phyloP scores from a whole-genome alignment of 176 grass and related monocot species.

The Olyra latifolia region DNA sequence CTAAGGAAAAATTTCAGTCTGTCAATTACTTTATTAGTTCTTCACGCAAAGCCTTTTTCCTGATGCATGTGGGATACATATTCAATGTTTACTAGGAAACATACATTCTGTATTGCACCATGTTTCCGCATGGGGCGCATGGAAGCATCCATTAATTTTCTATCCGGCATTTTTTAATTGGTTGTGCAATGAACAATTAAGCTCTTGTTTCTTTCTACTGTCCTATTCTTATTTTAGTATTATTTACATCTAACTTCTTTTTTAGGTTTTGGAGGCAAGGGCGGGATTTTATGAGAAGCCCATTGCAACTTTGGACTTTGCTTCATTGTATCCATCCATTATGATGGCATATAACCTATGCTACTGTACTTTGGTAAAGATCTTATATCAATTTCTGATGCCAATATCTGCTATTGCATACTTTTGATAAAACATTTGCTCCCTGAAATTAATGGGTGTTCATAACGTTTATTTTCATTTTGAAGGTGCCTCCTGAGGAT shows the following conservation, averaged over 20 bases:
- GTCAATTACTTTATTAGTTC: neutral
- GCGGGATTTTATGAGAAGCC: slow-evolving; percentile 99
- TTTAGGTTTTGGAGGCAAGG: slow-evolving; percentile 96
- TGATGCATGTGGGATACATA: slow-evolving; percentile 13
- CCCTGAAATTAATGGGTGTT: slow-evolving; percentile 29
- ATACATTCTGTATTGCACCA: slow-evolving; percentile 12
- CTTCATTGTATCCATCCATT: slow-evolving; percentile 98
- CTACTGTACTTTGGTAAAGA: slow-evolving; percentile 97
- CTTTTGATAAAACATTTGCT: neutral
- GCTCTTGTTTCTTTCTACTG: slow-evolving; percentile 4
- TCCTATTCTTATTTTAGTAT: slow-evolving; percentile 3
- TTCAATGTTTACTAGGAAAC: neutral
- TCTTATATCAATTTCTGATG: slow-evolving; percentile 6
- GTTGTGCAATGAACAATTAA: neutral
- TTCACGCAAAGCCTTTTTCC: neutral
- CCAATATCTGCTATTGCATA: slow-evolving; percentile 2
- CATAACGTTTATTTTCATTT: slow-evolving; percentile 17
- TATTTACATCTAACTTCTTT: neutral
- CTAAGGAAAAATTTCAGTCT: slow-evolving; percentile 11
- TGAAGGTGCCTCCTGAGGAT: slow-evolving; percentile 91
- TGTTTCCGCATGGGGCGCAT: slow-evolving; percentile 1
- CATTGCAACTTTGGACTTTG: slow-evolving; percentile 98
- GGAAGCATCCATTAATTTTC: neutral
- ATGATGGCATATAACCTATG: slow-evolving; percentile 99
- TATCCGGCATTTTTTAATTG: slow-evolving; percentile 12